Base-by-base conservation (phyloP, 306 rosid genomes). In the Echinosophora koreensis region DNA sequence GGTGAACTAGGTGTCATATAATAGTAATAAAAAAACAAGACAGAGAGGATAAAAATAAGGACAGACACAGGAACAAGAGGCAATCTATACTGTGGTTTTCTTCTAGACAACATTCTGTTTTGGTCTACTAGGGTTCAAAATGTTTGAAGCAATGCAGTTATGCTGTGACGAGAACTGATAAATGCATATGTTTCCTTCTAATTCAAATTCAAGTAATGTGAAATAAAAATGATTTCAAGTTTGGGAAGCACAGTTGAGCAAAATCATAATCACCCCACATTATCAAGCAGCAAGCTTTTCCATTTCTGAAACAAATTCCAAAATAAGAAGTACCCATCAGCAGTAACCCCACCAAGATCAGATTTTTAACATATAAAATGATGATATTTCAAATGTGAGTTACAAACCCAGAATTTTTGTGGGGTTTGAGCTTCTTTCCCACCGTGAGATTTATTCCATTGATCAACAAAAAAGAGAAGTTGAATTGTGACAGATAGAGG, bases 1-100 rank as follows among this genome's bases (percentile, higher is more conserved):
- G 74, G 65, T 39, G 85, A 77, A 15, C 6, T 6, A 15, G 86
- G 82, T 41, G 52, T 47, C 67, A 69, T 39, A 65, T 84, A 83
- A 82, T 83, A 80, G 76, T 67, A 84, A 77, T 77, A 84, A 67
- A 86, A 60, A 64, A 84, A 3, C 60, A 87, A 8, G 63, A 90
- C 42, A 8, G 73, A 67, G 55, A 87, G 60, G 69, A 83, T 22
- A 13, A 81, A 60, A 14, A 76, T 8, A 66, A 88, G 27, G 15
- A 77, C 13, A 51, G 83, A 52, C 5, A 88, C 37, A 16, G 77
- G 81, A 76, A 89, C 69, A 22, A 87, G 56, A 39, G 88, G 81
- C 18, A 80, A 86, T 38, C 80, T 74, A 61, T 56, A 22, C 4
- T 77, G 83, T 17, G 88, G 66, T 77, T 81, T 87, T 78, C 69